phyloP scores from a whole-genome alignment of 306 rosid species.

The Ormosia emarginata region DNA sequence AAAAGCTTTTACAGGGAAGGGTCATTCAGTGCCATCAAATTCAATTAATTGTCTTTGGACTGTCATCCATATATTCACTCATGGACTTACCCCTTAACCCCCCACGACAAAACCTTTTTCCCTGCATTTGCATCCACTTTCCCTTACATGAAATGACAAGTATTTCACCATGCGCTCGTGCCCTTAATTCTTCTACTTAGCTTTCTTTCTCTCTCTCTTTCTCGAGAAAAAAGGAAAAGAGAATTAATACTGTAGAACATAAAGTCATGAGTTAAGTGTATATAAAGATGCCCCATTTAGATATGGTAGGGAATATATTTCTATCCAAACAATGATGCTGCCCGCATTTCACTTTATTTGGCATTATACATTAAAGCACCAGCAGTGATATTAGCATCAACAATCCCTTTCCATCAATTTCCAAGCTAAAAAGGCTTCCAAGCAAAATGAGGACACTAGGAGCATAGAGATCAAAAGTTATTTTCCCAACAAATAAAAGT shows the following conservation, averaged over 20 bases:
- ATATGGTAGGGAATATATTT: conserved; percentile 60
- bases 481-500: conserved; percentile 5
- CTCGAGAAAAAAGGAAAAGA: conserved; percentile 32
- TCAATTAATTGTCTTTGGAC: conserved; percentile 54
- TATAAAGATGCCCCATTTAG: conserved; percentile 43
- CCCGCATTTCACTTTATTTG: conserved; percentile 49
- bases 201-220: conserved; percentile 35
- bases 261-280: conserved; percentile 48
- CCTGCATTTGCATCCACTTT: conserved; percentile 50
- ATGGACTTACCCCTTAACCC: background rate
- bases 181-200: conserved; percentile 23
- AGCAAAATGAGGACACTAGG: conserved; percentile 40
- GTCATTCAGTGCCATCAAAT: conserved; percentile 44
- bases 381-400: conserved; percentile 21
- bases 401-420: conserved; percentile 66
- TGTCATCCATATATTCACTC: conserved; percentile 59
- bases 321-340: conserved; percentile 55
- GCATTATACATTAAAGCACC: conserved; percentile 29
- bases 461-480: conserved; percentile 40
- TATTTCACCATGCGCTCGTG: conserved; percentile 51
- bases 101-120: conserved; percentile 31
- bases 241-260: conserved; percentile 27
- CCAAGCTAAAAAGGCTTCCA: conserved; percentile 71
- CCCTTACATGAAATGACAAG: conserved; percentile 50
- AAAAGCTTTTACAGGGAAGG: conserved; percentile 46